Conservation (phyloP, 768 basidiomycete species). For the Leucosporidium scottii region DNA sequence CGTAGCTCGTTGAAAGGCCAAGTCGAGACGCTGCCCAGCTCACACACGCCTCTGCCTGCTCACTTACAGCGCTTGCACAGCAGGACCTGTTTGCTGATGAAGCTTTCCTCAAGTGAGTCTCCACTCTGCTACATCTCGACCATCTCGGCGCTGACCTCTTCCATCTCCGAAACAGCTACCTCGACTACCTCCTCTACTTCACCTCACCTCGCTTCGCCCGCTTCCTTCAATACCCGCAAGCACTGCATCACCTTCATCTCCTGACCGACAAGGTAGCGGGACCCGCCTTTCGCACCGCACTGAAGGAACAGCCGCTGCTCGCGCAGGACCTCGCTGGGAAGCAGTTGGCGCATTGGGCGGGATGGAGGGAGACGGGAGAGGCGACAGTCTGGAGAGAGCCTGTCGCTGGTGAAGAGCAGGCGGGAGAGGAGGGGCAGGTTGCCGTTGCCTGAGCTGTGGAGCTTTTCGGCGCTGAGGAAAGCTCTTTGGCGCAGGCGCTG, state of each 20-base stretch:
- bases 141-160: neutral
- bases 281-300: constrained; percentile 15
- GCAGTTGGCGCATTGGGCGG: constrained; percentile 33
- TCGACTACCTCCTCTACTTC: constrained; percentile 34
- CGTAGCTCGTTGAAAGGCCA: too few relatives aligned
- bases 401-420: too few relatives aligned
- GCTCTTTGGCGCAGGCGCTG: too few relatives aligned
- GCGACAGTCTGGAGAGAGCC: too few relatives aligned
- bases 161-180: constrained; percentile 18
- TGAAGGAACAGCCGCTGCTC: constrained; percentile 21
- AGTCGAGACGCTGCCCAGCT: neutral
- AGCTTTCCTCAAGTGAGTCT: constrained; percentile 29
- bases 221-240: constrained; percentile 35
- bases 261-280: constrained; percentile 11
- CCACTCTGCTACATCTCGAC: neutral
- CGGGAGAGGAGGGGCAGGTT: too few relatives aligned
- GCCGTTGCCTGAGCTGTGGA: too few relatives aligned
- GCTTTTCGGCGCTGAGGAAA: too few relatives aligned
- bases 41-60: neutral
- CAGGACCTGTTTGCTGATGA: constrained; percentile 27
- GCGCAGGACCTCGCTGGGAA: constrained; percentile 30
- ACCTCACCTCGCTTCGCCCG: constrained; percentile 23
- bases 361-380: constrained; percentile 29
- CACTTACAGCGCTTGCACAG: constrained; percentile 29
- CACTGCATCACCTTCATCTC: constrained; percentile 31